phyloP scores from a whole-genome alignment of 2,329 filamentous ascomycete genomes.

The Cytospora leucostoma region DNA sequence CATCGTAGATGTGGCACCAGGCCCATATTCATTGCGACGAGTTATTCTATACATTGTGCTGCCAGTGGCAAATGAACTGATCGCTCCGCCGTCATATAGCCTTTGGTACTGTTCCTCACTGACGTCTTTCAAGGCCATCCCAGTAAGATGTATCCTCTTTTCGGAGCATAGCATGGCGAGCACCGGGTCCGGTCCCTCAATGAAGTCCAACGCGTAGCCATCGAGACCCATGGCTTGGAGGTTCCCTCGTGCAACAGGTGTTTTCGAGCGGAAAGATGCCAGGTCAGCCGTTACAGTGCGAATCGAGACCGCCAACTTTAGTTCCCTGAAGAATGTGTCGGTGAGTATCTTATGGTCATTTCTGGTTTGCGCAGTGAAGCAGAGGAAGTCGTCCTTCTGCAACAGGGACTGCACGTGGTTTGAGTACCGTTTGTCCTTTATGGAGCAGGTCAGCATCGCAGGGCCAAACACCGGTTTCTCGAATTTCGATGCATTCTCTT shows the following conservation, averaged over 20 bases:
- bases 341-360: slow-evolving; percentile 76
- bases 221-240: slow-evolving; percentile 67
- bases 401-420: slow-evolving; percentile 57
- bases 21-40: slow-evolving; percentile 79
- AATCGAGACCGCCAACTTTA: slow-evolving; percentile 72
- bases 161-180: slow-evolving; percentile 85
- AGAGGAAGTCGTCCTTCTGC: slow-evolving; percentile 55
- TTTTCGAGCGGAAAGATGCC: slow-evolving; percentile 54
- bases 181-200: slow-evolving; percentile 80
- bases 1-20: slow-evolving; percentile 68
- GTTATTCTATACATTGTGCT: slow-evolving; percentile 64
- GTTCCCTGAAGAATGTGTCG: slow-evolving; percentile 59
- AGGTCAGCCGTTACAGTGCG: slow-evolving; percentile 61
- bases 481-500: slow-evolving; percentile 68
- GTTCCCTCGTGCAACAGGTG: slow-evolving; percentile 51
- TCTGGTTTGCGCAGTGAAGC: slow-evolving; percentile 74
- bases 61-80: slow-evolving; percentile 72
- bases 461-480: slow-evolving; percentile 79
- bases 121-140: slow-evolving; percentile 64
- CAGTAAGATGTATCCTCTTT: slow-evolving; percentile 67
- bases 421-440: slow-evolving; percentile 70
- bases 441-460: slow-evolving; percentile 75
- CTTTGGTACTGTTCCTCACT: slow-evolving; percentile 66
- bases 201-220: slow-evolving; percentile 74
- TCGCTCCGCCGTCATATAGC: slow-evolving; percentile 58